phyloP scores from a whole-genome alignment of 2,329 filamentous ascomycete genomes.

The Ophiobolus disseminans region DNA sequence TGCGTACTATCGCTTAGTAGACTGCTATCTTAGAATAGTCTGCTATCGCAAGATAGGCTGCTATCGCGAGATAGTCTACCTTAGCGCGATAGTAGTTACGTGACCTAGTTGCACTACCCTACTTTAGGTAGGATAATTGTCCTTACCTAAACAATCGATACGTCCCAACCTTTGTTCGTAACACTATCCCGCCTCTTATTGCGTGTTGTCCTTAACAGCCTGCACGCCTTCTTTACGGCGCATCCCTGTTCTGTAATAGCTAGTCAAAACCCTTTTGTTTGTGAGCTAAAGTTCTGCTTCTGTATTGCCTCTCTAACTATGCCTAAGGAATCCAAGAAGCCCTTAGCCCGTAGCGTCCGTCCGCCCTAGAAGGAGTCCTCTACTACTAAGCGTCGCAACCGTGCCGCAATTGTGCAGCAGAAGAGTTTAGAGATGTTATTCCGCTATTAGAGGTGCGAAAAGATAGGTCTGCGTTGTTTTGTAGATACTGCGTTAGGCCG shows the following conservation, averaged over 20 bases:
- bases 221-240: neutral
- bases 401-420: neutral
- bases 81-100: neutral
- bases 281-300: neutral
- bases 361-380: neutral
- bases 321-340: neutral
- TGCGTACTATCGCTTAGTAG: no score
- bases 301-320: neutral
- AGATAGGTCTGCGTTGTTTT: neutral
- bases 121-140: no score
- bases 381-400: neutral
- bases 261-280: neutral
- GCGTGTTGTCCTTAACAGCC: neutral
- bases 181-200: neutral
- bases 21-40: no score
- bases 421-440: neutral
- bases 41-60: no score
- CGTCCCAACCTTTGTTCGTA: neutral
- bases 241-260: neutral
- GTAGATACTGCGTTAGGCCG: neutral
- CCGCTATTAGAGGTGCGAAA: neutral
- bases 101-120: no score
- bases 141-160: no score
- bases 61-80: no score
- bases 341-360: neutral